phyloP scores from a whole-genome alignment of 2,329 filamentous ascomycete species.

The Talaromyces sp. region DNA sequence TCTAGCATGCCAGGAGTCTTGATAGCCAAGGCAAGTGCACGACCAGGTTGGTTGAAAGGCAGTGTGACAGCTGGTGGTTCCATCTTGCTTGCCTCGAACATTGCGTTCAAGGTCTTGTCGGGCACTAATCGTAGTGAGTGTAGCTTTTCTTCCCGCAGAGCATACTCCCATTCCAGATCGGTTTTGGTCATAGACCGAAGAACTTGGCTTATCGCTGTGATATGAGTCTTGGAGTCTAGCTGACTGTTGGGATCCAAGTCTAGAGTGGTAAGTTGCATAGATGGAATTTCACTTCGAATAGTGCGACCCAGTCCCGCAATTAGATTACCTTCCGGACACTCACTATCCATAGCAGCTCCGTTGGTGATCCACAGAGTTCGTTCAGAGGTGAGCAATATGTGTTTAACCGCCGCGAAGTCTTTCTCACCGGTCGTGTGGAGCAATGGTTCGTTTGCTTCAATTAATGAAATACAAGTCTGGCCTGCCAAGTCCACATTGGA shows the following conservation, averaged over 20 bases:
- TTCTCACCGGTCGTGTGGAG: not conserved
- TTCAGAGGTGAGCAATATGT: not conserved
- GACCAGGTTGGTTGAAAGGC: conserved; percentile 6
- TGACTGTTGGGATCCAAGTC: not conserved
- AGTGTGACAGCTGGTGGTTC: not conserved
- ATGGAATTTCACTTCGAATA: not conserved
- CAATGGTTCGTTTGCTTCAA: not conserved
- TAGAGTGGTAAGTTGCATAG: not conserved
- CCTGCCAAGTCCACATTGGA: not conserved
- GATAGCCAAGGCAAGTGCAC: conserved; percentile 1
- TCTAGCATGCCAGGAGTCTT: conserved; percentile 5
- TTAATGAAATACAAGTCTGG: not conserved
- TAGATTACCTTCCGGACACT: not conserved
- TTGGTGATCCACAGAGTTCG: not conserved
- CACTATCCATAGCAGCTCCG: not conserved
- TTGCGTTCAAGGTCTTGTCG: not conserved
- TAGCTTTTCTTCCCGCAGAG: not conserved
- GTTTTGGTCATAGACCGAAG: not conserved
- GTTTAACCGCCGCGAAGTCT: not conserved
- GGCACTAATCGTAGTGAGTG: not conserved
- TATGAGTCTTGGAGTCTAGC: not conserved
- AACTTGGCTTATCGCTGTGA: not conserved
- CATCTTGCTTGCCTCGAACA: not conserved
- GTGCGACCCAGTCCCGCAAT: not conserved
- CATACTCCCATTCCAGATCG: not conserved